phyloP scores from a whole-genome alignment of 495 filamentous ascomycete genomes.

The Penicillium paxilli region DNA sequence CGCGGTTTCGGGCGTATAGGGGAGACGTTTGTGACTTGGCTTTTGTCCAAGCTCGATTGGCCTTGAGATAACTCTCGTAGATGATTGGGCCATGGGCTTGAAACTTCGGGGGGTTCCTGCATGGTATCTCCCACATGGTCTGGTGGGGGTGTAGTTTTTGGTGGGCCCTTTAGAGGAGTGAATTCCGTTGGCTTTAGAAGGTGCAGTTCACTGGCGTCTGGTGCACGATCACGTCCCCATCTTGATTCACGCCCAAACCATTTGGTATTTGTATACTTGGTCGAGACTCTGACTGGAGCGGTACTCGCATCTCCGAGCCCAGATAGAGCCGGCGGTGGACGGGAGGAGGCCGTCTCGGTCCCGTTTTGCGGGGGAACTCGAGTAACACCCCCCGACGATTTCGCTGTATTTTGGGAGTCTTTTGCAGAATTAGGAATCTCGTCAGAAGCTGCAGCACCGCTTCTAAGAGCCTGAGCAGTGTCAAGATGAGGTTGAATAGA shows the following conservation, averaged over 20 bases:
- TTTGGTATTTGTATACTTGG: not conserved
- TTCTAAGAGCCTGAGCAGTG: not conserved
- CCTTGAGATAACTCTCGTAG: no score
- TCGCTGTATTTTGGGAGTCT: not conserved
- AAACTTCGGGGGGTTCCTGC: no score
- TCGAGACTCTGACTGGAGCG: not conserved
- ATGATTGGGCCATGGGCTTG: no score
- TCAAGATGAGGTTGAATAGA: not conserved
- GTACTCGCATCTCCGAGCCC: not conserved
- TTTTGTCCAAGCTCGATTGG: no score
- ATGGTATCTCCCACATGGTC: not conserved
- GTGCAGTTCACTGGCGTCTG: constrained; percentile 42
- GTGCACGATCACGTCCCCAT: constrained; percentile 41
- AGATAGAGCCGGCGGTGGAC: not conserved
- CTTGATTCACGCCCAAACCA: constrained; percentile 4
- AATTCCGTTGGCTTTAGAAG: constrained; percentile 39
- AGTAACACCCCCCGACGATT: no score
- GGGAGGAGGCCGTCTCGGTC: not conserved
- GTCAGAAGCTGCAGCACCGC: not conserved
- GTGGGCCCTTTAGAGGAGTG: not conserved
- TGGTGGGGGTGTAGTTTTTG: not conserved
- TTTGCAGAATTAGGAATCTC: no score
- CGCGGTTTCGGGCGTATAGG: no score
- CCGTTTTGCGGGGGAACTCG: no score
- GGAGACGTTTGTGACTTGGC: no score